phyloP scores from a whole-genome alignment of 495 filamentous ascomycete species.

The Copromyces sp. region DNA sequence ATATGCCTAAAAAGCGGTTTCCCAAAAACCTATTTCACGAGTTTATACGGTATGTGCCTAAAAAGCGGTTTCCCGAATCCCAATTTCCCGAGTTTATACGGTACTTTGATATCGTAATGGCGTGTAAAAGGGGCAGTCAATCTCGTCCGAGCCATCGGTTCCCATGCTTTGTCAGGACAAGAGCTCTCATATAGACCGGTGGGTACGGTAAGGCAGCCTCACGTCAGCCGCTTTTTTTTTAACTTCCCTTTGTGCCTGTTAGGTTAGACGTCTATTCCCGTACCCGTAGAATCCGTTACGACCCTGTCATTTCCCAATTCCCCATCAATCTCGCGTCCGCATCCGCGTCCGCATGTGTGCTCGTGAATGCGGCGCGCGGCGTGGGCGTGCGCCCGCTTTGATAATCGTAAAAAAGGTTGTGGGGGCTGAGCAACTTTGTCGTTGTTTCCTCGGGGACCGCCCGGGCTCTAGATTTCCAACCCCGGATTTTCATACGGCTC shows the following conservation, averaged over 20 bases:
- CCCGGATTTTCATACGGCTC: background rate
- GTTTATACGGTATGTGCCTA: no score
- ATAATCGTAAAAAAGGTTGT: background rate
- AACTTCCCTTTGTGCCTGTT: background rate
- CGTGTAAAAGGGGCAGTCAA: background rate
- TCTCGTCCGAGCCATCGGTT: background rate
- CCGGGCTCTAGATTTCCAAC: background rate
- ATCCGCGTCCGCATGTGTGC: background rate
- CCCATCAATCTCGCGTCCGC: background rate
- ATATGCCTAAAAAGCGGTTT: no score
- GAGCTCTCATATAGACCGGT: background rate
- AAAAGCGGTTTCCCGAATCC: no score
- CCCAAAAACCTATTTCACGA: no score
- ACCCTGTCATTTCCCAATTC: background rate
- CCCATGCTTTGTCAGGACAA: background rate
- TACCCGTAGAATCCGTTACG: background rate
- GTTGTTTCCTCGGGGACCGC: background rate
- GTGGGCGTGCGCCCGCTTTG: background rate
- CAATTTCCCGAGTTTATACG: no score
- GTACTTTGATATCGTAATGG: background rate
- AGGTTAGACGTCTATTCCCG: background rate
- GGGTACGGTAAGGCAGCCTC: background rate
- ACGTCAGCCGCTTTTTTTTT: background rate
- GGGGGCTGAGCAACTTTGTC: background rate
- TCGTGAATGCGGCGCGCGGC: background rate